Evolutionary conservation across 768 basidiomycete species (phyloP).

Genomic region (Cubamyces lactineus): DNA sequence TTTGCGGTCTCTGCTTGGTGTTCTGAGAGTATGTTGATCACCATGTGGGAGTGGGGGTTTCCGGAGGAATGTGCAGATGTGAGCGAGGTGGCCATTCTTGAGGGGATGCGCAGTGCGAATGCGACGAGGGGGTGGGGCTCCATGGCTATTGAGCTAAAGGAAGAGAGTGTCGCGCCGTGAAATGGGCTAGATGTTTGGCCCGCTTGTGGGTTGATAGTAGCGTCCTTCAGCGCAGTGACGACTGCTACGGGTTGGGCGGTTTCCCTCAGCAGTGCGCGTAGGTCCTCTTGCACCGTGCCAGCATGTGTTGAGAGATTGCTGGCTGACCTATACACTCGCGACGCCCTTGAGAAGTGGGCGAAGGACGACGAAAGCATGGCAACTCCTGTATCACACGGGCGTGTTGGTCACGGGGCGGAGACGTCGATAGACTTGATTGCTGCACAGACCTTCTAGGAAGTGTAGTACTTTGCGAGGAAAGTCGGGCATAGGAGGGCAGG

Average conservation of each 20-base stretch:
- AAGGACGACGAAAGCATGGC: not conserved
- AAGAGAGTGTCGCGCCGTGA: conserved; percentile 94
- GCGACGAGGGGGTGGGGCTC: conserved; percentile 86
- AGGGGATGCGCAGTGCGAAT: conserved; percentile 89
- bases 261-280: conserved; percentile 68
- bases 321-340: not conserved
- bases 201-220: conserved; percentile 18
- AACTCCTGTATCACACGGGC: too few relatives aligned
- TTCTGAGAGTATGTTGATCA: conserved; percentile 80
- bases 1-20: conserved; percentile 63
- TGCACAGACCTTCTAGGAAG: not conserved
- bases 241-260: conserved; percentile 87
- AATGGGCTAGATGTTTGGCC: conserved; percentile 37
- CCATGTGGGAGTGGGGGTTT: conserved; percentile 53
- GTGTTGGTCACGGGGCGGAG: too few relatives aligned
- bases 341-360: not conserved
- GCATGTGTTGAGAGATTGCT: not conserved
- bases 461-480: not conserved
- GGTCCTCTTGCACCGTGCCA: conserved; percentile 26
- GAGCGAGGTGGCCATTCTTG: conserved; percentile 76
- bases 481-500: not conserved
- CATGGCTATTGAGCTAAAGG: conserved; percentile 90
- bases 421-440: too few relatives aligned
- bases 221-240: conserved; percentile 68
- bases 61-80: conserved; percentile 32